Conservation (phyloP, 805 yeast genomes). For the Scheffersomyces coipomensis region DNA sequence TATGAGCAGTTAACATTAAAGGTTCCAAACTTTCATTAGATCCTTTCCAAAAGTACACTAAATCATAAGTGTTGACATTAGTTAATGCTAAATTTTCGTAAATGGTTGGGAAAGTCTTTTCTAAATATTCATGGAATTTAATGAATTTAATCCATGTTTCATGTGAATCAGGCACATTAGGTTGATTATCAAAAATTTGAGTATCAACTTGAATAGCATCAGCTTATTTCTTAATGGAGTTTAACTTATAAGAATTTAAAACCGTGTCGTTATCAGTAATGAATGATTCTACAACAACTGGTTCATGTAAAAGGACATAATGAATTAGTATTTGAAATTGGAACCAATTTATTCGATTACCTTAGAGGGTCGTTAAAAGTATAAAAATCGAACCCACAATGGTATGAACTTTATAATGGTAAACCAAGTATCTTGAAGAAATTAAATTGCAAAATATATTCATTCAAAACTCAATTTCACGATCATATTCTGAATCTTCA, state of each 20-base stretch:
- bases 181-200: slow-evolving; percentile 53
- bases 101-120: slow-evolving; percentile 52
- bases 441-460: too few relatives aligned
- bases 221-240: slow-evolving; percentile 44
- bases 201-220: slow-evolving; percentile 69
- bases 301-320: slow-evolving; percentile 25
- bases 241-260: slow-evolving; percentile 22
- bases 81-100: slow-evolving; percentile 48
- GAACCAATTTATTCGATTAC: slow-evolving; percentile 15
- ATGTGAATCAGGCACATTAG: slow-evolving; percentile 51
- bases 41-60: slow-evolving; percentile 66
- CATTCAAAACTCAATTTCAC: too few relatives aligned
- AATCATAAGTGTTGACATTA: slow-evolving; percentile 59
- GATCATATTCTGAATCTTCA: too few relatives aligned
- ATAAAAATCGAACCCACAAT: slow-evolving; percentile 11
- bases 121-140: slow-evolving; percentile 52
- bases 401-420: slow-evolving; percentile 9
- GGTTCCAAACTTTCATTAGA: slow-evolving; percentile 57
- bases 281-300: slow-evolving; percentile 25
- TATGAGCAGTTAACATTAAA: slow-evolving; percentile 65
- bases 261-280: slow-evolving; percentile 30
- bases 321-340: slow-evolving; percentile 6
- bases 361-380: slow-evolving; percentile 12
- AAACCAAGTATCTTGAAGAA: slow-evolving; percentile 10
- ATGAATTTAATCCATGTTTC: slow-evolving; percentile 44